Base-by-base conservation (phyloP, 805 yeast genomes). In the Candida adriatica region DNA sequence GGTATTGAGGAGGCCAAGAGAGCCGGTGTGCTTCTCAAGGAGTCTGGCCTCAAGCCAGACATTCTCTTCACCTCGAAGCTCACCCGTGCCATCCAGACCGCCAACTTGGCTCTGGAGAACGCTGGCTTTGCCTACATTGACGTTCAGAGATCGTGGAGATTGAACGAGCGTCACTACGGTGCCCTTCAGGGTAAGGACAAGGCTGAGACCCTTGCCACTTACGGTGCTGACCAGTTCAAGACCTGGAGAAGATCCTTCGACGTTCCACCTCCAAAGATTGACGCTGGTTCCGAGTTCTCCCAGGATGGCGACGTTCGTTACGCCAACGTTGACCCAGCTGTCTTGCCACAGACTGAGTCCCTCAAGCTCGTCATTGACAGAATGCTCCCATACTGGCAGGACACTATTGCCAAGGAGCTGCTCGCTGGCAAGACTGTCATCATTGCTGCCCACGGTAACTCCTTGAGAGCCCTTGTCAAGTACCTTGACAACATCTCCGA, bases 91-190 rank as follows among this genome's bases (percentile, higher is more conserved):
- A 88, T 88, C 61, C 94, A 86, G 69, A 88, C 97, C 45, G 96
- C 96, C 51, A 82, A 88, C 81, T 75, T 90, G 62, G 96, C 96
- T 38, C 70, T 88, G 50, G 85, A 81, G 42, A 61, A 70, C 46
- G 90, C 96, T 37, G 96, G 87, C 66, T 84, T 87, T 60, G 67
- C 85, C 50, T 88, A 77, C 75, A 74, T 88, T 48, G 95, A 94
- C 56, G 94, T 83, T 54, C 76, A 79, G 65, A 84, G 96, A 74
- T 75, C 90, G 35, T 90, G 96, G 96, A 83, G 96, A 75, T 76
- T 88, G 62, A 88, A 88, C 72, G 97, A 88, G 73, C 92, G 97
- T 75, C 96, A 88, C 68, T 88, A 88, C 72, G 97, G 97, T 75
- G 96, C 86, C 51, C 76, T 88, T 57, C 96, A 90, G 71, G 97